These are phyloP conservation scores for Penicillium griseofulvum DNA, from an alignment of 2,329 filamentous ascomycete genomes.

Conservation along the genomic window DNA sequence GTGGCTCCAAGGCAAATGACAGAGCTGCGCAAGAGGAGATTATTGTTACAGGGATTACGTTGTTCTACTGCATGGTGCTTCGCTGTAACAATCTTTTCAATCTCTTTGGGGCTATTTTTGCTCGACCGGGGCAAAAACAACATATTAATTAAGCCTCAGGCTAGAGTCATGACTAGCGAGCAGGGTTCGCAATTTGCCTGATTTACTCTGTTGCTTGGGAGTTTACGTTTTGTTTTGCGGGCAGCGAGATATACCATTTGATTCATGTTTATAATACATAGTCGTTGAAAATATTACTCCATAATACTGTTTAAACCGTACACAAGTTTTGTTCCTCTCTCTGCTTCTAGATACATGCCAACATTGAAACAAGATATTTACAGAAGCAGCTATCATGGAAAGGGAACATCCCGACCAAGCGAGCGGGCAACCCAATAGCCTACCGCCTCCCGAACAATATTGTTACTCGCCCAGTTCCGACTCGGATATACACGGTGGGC, in stretches of 20 bases:
- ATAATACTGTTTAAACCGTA: neutral
- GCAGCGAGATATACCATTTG: neutral
- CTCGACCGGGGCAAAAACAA: slow-evolving; percentile 16
- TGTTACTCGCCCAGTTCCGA: slow-evolving; percentile 7
- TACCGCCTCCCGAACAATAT: neutral
- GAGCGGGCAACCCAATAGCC: neutral
- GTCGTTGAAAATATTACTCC: neutral
- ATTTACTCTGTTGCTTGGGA: neutral
- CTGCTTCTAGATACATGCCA: neutral
- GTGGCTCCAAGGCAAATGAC: slow-evolving; percentile 16
- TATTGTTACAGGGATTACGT: slow-evolving; percentile 29
- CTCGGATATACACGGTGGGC: slow-evolving; percentile 27
- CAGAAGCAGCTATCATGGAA: neutral
- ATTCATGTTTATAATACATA: neutral
- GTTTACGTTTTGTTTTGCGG: neutral
- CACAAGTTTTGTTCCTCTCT: neutral
- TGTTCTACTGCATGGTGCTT: slow-evolving; percentile 28
- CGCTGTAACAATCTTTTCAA: slow-evolving; percentile 23
- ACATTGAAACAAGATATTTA: neutral
- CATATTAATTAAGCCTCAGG: slow-evolving; percentile 8
- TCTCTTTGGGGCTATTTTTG: slow-evolving; percentile 27
- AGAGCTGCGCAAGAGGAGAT: slow-evolving; percentile 29
- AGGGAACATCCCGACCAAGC: neutral
- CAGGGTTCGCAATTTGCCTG: neutral
- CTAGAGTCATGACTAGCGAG: neutral